These are phyloP conservation scores for Rhodomyrtus tomentosa DNA, from an alignment of 345 rosid species.

Conservation along the genomic window DNA sequence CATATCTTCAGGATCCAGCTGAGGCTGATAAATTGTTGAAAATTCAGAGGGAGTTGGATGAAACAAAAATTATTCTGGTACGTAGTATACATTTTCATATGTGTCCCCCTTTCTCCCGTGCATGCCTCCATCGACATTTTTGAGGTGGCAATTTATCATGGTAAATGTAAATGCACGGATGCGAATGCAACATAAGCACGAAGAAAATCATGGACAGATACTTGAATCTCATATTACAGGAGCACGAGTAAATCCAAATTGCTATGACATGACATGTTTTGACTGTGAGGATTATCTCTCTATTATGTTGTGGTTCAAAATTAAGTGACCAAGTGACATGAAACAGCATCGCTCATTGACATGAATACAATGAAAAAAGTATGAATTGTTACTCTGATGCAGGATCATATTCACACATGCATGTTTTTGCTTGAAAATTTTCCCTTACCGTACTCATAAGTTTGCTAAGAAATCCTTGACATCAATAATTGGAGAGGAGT, in stretches of 20 bases:
- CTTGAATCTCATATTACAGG: background rate
- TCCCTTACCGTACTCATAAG: background rate
- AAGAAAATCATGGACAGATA: background rate
- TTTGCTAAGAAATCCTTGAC: background rate
- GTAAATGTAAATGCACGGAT: background rate
- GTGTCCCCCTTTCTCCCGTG: background rate
- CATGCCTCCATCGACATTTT: background rate
- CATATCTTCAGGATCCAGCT: slow-evolving; percentile 68
- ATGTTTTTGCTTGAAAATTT: background rate
- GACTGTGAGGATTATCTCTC: background rate
- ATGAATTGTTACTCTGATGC: background rate
- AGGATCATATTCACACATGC: background rate
- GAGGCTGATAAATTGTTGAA: slow-evolving; percentile 92
- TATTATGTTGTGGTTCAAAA: background rate
- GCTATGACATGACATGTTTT: background rate
- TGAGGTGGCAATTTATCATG: background rate
- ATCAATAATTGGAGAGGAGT: background rate
- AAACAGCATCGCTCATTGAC: background rate
- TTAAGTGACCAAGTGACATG: background rate
- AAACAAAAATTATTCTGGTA: slow-evolving; percentile 92
- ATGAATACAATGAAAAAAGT: background rate
- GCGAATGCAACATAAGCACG: background rate
- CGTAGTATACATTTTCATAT: slow-evolving; percentile 6
- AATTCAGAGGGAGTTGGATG: slow-evolving; percentile 95
- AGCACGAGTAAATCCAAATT: background rate